phyloP scores from a whole-genome alignment of 768 basidiomycete species.

The Rhodotorula paludigena region DNA sequence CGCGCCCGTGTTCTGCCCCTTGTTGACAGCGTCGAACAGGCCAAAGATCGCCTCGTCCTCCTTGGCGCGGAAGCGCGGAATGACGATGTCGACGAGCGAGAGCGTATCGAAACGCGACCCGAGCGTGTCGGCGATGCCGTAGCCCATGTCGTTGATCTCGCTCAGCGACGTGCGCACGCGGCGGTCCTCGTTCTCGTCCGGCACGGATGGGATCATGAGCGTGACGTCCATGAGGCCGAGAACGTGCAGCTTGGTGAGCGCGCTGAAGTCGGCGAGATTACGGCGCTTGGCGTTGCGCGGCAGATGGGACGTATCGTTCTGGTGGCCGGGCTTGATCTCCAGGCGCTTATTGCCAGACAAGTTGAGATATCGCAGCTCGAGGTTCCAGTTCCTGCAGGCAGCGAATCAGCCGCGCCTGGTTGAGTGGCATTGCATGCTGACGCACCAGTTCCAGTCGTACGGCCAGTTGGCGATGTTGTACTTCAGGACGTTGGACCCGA shows the following conservation, averaged over 20 bases:
- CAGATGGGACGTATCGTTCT: constrained; percentile 38
- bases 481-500: constrained; percentile 85
- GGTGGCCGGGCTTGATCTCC: constrained; percentile 77
- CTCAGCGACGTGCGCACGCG: constrained; percentile 86
- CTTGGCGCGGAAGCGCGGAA: constrained; percentile 70
- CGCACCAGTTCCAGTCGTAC: constrained; percentile 98
- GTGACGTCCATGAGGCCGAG: constrained; percentile 97
- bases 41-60: constrained; percentile 85
- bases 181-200: constrained; percentile 67
- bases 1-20: constrained; percentile 46
- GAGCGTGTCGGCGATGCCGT: constrained; percentile 90
- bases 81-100: constrained; percentile 86
- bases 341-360: constrained; percentile 93
- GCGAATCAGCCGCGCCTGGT: neutral
- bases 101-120: constrained; percentile 67
- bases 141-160: constrained; percentile 84
- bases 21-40: constrained; percentile 74
- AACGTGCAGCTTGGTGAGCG: constrained; percentile 75
- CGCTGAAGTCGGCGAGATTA: constrained; percentile 74
- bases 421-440: constrained; percentile 17
- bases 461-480: constrained; percentile 98
- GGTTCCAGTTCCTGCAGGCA: constrained; percentile 82
- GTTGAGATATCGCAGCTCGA: constrained; percentile 86
- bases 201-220: constrained; percentile 56
- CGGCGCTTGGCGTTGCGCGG: constrained; percentile 44